A percentile compares a stretch with the other conserved stretches of the same genome.
These are phyloP conservation scores for Vitis cinerea DNA, from an alignment of 164 flowering plant species.

Conservation along the genomic window DNA sequence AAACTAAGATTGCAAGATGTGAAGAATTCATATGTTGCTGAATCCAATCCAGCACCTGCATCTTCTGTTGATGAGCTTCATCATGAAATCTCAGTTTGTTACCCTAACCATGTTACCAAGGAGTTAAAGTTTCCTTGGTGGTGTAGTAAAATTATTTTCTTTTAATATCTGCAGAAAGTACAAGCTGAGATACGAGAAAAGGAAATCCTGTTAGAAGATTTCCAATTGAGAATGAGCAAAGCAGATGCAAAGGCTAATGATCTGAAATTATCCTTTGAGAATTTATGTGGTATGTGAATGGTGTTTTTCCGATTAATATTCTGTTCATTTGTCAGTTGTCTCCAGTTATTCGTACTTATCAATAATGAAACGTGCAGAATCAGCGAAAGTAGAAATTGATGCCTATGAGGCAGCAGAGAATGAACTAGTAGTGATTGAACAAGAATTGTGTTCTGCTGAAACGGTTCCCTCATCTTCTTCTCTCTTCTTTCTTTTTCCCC, in stretches of 20 bases:
- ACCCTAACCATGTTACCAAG: background rate
- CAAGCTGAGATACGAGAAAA: conserved; percentile 54
- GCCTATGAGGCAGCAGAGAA: conserved; percentile 64
- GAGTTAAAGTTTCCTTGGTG: background rate
- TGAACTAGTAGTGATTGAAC: conserved; percentile 50
- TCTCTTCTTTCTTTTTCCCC: background rate
- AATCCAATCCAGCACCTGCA: conserved; percentile 30
- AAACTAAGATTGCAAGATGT: conserved; percentile 48
- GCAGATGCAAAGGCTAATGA: conserved; percentile 52
- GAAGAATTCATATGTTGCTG: conserved; percentile 50
- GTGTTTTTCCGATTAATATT: conserved; percentile 2
- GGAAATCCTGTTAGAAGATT: conserved; percentile 36
- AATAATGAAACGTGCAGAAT: conserved; percentile 43
- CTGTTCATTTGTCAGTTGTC: background rate
- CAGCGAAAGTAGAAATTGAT: conserved; percentile 71
- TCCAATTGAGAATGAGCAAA: conserved; percentile 37
- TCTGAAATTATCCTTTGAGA: conserved; percentile 52
- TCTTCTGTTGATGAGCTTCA: conserved; percentile 68
- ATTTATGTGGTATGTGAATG: conserved; percentile 58
- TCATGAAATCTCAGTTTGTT: conserved; percentile 73
- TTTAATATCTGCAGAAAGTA: conserved; percentile 43
- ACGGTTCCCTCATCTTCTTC: conserved; percentile 29
- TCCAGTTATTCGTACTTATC: background rate
- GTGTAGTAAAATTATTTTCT: background rate
- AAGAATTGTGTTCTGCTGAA: conserved; percentile 44